Evolutionary conservation across 108 stramenopile species (phyloP).

Genomic region (Nitzschia sp.): DNA sequence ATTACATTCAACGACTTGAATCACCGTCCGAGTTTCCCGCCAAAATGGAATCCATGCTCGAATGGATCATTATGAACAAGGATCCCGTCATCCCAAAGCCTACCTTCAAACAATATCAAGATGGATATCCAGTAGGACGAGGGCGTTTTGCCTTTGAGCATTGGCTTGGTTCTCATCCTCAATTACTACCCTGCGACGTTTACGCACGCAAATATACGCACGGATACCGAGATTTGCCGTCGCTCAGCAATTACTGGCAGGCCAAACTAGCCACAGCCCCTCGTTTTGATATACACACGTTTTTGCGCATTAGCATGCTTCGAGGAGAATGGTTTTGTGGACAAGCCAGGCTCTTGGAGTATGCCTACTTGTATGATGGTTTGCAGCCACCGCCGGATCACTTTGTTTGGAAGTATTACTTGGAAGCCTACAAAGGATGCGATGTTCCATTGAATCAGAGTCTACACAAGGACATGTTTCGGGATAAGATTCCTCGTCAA

Average conservation of each 20-base stretch:
- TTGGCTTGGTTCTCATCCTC: constrained; percentile 39
- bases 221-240: constrained; percentile 15
- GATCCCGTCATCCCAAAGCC: background rate
- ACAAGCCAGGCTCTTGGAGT: constrained; percentile 12
- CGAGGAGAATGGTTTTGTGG: constrained; percentile 17
- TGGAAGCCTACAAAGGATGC: constrained; percentile 6
- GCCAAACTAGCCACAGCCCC: constrained; percentile 1
- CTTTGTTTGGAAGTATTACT: constrained; percentile 23
- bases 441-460: background rate
- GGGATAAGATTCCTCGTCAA: background rate
- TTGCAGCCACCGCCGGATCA: background rate
- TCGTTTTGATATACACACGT: constrained; percentile 7
- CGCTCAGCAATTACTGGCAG: background rate
- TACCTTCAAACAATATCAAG: background rate
- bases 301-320: constrained; percentile 2
- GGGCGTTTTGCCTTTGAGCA: constrained; percentile 43
- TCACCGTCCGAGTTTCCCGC: constrained; percentile 21
- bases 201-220: constrained; percentile 14
- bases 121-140: constrained; percentile 13
- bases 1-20: constrained; percentile 34
- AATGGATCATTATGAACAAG: background rate
- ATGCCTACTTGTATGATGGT: constrained; percentile 14
- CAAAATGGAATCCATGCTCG: constrained; percentile 10
- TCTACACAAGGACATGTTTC: constrained; percentile 5
- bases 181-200: constrained; percentile 40